These are phyloP conservation scores for Aquanectria penicillioides DNA, from an alignment of 2,329 filamentous ascomycete species.

Conservation along the genomic window DNA sequence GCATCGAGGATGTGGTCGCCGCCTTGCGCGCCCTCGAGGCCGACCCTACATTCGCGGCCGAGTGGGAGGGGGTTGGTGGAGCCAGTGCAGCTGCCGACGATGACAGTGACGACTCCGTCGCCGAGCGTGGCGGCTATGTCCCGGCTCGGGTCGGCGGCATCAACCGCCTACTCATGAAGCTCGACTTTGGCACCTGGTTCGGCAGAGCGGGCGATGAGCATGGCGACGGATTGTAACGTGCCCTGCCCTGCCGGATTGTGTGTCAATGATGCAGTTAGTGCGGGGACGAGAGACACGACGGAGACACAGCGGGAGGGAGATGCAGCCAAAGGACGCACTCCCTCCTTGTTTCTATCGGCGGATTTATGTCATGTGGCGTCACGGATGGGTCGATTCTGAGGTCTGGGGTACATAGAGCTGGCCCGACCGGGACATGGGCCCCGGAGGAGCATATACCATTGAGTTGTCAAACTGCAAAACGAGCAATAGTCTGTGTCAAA, in stretches of 20 bases:
- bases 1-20: slow-evolving; percentile 74
- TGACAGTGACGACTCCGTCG: slow-evolving; percentile 52
- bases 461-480: slow-evolving; percentile 21
- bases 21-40: slow-evolving; percentile 58
- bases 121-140: slow-evolving; percentile 61
- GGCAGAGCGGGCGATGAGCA: slow-evolving; percentile 44
- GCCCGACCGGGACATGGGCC: slow-evolving; percentile 26
- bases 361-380: slow-evolving; percentile 37
- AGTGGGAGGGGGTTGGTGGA: slow-evolving; percentile 52
- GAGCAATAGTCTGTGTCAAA: slow-evolving; percentile 29
- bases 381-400: slow-evolving; percentile 41
- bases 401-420: slow-evolving; percentile 32
- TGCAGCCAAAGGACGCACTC: slow-evolving; percentile 7
- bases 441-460: slow-evolving; percentile 27
- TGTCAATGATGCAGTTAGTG: neutral
- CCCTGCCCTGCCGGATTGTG: neutral
- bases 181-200: slow-evolving; percentile 76
- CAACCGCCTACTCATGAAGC: slow-evolving; percentile 88
- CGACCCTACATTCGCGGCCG: slow-evolving; percentile 55
- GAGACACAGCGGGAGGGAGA: neutral
- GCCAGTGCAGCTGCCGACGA: slow-evolving; percentile 24
- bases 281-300: slow-evolving; percentile 11
- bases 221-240: slow-evolving; percentile 15
- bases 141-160: slow-evolving; percentile 81
- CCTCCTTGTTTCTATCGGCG: slow-evolving; percentile 3